These are phyloP conservation scores for Botrytis fabae DNA, from an alignment of 2,329 filamentous ascomycete species.

Conservation along the genomic window DNA sequence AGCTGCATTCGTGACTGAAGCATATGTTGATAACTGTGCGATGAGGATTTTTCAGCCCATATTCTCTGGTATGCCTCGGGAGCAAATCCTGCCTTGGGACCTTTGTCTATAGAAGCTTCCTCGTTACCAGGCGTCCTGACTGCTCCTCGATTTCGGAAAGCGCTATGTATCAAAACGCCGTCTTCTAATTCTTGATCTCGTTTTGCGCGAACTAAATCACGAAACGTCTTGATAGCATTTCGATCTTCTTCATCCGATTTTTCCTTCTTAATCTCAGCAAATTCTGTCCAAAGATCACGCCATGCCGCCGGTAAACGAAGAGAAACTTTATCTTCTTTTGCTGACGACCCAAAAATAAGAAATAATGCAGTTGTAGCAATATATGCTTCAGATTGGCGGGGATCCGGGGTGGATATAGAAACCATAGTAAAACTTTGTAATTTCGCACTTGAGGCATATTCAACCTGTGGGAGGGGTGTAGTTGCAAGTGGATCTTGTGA, in stretches of 20 bases:
- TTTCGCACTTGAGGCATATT: conserved; percentile 44
- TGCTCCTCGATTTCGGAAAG: conserved; percentile 64
- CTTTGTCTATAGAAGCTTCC: conserved; percentile 44
- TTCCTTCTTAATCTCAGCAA: conserved; percentile 68
- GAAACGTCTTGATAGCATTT: conserved; percentile 64
- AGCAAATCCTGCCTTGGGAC: conserved; percentile 31
- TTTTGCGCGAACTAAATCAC: conserved; percentile 67
- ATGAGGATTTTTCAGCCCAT: conserved; percentile 72
- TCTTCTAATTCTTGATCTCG: conserved; percentile 70
- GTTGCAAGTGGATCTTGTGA: conserved; percentile 56
- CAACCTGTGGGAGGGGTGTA: conserved; percentile 36
- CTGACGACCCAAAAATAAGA: conserved; percentile 71
- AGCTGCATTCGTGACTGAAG: conserved; percentile 70
- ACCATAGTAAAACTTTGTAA: conserved; percentile 72
- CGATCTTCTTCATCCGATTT: conserved; percentile 71
- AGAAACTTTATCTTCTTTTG: conserved; percentile 83
- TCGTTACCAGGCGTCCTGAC: conserved; percentile 53
- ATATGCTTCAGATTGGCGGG: conserved; percentile 82
- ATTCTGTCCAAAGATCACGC: conserved; percentile 83
- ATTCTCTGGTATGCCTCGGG: conserved; percentile 53
- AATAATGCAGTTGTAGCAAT: conserved; percentile 82
- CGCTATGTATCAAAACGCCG: conserved; percentile 73
- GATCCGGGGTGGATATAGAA: conserved; percentile 69
- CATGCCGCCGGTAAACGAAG: conserved; percentile 76
- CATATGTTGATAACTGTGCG: conserved; percentile 35